Percentiles rank a stretch among this genome's conserved stretches.
Evolutionary conservation across 192 early-diverging fungal genomes (phyloP).

Genomic region (Rhizophagus clarus): DNA sequence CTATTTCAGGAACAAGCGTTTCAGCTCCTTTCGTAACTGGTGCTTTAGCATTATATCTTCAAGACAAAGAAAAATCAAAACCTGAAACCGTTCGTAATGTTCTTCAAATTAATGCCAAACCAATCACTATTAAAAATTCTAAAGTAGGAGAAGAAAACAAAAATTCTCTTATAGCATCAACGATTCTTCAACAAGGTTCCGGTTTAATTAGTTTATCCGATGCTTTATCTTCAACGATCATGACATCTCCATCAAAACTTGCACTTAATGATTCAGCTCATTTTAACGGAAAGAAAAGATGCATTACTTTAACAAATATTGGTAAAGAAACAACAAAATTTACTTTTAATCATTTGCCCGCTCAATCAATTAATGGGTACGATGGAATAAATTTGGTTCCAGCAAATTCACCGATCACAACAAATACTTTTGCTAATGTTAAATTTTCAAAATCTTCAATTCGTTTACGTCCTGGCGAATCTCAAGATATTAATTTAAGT

Average conservation of each 20-base stretch:
- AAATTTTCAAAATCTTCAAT: constrained; percentile 34
- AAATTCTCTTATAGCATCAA: constrained; percentile 33
- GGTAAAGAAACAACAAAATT: constrained; percentile 39
- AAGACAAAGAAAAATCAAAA: constrained; percentile 7
- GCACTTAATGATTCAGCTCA: constrained; percentile 55
- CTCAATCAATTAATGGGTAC: constrained; percentile 49
- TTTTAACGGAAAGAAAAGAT: constrained; percentile 31
- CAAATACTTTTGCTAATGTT: constrained; percentile 41
- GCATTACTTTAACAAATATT: constrained; percentile 46
- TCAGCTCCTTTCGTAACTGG: constrained; percentile 61
- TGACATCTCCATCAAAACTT: constrained; percentile 58
- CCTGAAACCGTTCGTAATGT: background rate
- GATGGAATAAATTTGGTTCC: constrained; percentile 32
- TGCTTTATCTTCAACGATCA: constrained; percentile 55
- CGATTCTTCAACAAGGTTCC: constrained; percentile 66
- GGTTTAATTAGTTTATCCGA: constrained; percentile 75
- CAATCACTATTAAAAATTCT: background rate
- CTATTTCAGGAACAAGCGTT: constrained; percentile 68
- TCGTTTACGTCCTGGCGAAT: constrained; percentile 36
- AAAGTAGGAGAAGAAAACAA: background rate
- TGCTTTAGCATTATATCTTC: constrained; percentile 38
- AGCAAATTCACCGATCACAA: constrained; percentile 30
- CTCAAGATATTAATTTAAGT: constrained; percentile 37
- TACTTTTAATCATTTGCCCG: constrained; percentile 40
- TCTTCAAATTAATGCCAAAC: background rate